Base-by-base conservation (phyloP, 805 yeast genomes). In the Saccharomycopsis fodiens region DNA sequence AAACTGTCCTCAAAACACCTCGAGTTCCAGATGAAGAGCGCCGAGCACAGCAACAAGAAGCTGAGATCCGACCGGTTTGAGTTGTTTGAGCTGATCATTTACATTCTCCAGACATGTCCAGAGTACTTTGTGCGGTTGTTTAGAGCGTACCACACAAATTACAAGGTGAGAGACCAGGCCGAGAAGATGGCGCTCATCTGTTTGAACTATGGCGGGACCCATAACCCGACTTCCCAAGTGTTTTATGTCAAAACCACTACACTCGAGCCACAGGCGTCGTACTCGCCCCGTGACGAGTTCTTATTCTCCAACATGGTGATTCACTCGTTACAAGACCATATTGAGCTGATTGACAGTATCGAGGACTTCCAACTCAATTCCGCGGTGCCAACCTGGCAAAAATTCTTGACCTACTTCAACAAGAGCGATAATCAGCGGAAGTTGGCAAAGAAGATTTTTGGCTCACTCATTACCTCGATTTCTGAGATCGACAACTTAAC, bases 91-190 rank as follows among this genome's bases (percentile, higher is more conserved):
- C 82, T 85, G 15, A 59, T 91, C 41, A 80, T 93, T 53, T 93
- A 82, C 57, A 64, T 91, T 22, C 61, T 93, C 37, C 97, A 93
- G 59, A 85, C 95, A 0, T 86, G 85, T 55, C 85, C 95, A 0
- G 61, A 62, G 1, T 93, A 93, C 56, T 70, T 89, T 59, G 70
- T 79, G 1, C 64, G 78, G 25, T 30, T 50, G 21, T 50, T 50
- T 20, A 29, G 44, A n/a, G 23, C 27, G 13, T 44, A 31, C 19
- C 31, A 39, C n/a, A 39, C 25, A 16, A 43, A 42, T n/a, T 20
- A 39, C 8, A 32, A 39, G 12, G 31, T 41, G 12, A 46, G 40
- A 15, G 48, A 42, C 19, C 35, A 46, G 27, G 20, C 43, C 15
- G 50, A 45, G 17, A 39, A 45, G 13, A 46, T 46, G 42, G 52